Percentiles rank a stretch among this genome's conserved stretches.
Evolutionary conservation across 805 yeast species (phyloP).

Genomic region (Suhomyces xylopsoci): DNA sequence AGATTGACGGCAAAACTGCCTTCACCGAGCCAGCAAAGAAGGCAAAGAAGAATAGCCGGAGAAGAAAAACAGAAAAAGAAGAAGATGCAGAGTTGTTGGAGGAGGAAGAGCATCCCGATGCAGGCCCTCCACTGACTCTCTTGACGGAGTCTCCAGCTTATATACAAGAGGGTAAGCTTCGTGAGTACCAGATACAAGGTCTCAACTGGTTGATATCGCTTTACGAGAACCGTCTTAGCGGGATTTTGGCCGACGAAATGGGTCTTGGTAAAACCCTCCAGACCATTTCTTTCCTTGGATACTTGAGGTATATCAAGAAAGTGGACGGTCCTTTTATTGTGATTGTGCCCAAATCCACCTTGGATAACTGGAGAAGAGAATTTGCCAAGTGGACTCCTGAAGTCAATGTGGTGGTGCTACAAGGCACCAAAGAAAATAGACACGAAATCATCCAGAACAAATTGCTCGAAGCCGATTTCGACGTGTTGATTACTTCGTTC

Average conservation of each 20-base stretch:
- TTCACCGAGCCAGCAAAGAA: constrained; percentile 27
- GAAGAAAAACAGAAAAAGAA: constrained; percentile 89
- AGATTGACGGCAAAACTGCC: constrained; percentile 50
- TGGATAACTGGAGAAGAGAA: constrained; percentile 96
- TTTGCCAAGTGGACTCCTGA: constrained; percentile 96
- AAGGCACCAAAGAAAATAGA: constrained; percentile 87
- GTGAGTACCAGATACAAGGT: constrained; percentile 95
- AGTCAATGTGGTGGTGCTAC: constrained; percentile 77
- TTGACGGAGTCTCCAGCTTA: constrained; percentile 83
- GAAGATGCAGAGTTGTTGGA: constrained; percentile 90
- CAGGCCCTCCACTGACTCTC: constrained; percentile 54
- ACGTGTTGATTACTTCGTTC: constrained; percentile 85
- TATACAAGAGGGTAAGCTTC: constrained; percentile 63
- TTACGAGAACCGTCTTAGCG: constrained; percentile 84
- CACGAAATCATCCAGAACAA: constrained; percentile 53
- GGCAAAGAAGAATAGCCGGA: constrained; percentile 39
- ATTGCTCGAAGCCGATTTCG: constrained; percentile 74
- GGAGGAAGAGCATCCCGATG: constrained; percentile 65
- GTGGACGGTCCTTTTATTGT: constrained; percentile 89
- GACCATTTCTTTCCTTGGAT: constrained; percentile 89
- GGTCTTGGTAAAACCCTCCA: constrained; percentile 96
- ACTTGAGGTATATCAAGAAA: constrained; percentile 70
- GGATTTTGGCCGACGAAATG: constrained; percentile 97
- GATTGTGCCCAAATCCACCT: constrained; percentile 91
- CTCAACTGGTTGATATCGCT: constrained; percentile 90